Conservation (phyloP, 148 eudicot genomes). For the Rhododendron williamsianum region DNA sequence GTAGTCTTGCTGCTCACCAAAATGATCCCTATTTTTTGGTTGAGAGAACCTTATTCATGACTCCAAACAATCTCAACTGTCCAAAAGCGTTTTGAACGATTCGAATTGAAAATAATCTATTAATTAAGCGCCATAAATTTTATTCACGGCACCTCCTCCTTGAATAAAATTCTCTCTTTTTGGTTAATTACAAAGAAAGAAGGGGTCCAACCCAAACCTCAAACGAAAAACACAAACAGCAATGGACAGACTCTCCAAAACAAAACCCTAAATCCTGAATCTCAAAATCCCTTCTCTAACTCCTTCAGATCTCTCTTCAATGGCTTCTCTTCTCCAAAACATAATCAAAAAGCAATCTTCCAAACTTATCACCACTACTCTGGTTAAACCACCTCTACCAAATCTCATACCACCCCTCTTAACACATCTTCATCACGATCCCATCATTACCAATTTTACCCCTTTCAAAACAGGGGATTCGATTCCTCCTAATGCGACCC, state of each 20-base stretch:
- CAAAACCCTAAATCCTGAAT: background rate
- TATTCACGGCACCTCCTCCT: no score
- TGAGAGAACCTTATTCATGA: no score
- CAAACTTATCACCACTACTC: slow-evolving; percentile 1
- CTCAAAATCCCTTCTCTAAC: background rate
- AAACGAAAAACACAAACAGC: background rate
- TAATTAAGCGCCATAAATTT: no score
- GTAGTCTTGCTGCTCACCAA: no score
- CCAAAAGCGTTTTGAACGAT: no score
- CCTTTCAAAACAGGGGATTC: slow-evolving; percentile 8
- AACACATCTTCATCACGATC: slow-evolving; percentile 4
- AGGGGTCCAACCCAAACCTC: background rate
- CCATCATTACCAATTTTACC: background rate
- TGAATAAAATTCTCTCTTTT: no score
- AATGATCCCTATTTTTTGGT: background rate
- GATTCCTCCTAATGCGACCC: background rate
- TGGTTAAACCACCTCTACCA: background rate
- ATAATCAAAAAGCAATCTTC: slow-evolving; percentile 16
- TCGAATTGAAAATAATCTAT: no score
- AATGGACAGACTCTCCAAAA: background rate
- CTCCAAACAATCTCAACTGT: no score
- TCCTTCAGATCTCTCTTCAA: background rate
- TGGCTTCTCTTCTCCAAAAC: slow-evolving; percentile 26
- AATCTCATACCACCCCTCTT: background rate
- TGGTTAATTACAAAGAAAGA: background rate